phyloP scores from a whole-genome alignment of 768 basidiomycete species.

The Gloeophyllum trabeum region DNA sequence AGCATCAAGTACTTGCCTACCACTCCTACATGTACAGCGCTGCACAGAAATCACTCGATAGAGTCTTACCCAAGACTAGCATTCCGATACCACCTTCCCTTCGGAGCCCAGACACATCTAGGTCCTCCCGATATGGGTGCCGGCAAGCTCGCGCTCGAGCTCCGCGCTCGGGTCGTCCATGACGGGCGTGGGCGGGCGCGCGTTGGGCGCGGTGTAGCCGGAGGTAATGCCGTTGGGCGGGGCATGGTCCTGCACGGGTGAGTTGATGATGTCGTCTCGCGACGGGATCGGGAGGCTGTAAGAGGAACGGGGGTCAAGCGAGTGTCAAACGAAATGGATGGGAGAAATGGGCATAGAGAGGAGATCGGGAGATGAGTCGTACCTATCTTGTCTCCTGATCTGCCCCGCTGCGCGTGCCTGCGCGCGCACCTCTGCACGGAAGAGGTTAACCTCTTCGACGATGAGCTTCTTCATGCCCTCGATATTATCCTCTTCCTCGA shows the following conservation, averaged over 20 bases:
- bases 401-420: conserved; percentile 67
- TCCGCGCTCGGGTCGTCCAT: conserved; percentile 82
- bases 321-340: background rate
- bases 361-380: too few species aligned
- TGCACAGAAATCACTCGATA: too few species aligned
- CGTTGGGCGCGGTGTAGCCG: conserved; percentile 36
- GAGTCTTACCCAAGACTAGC: too few species aligned
- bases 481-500: conserved; percentile 93
- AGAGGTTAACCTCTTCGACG: conserved; percentile 81
- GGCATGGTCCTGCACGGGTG: conserved; percentile 54
- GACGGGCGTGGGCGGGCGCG: conserved; percentile 51
- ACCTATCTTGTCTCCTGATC: conserved; percentile 73
- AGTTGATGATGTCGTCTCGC: conserved; percentile 72
- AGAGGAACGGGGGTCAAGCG: background rate
- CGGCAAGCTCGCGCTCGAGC: conserved; percentile 78
- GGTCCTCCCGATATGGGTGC: conserved; percentile 39
- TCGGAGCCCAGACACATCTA: conserved; percentile 6
- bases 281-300: conserved; percentile 66
- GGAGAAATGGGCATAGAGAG: too few species aligned
- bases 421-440: conserved; percentile 84
- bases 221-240: conserved; percentile 60
- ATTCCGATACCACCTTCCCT: too few species aligned
- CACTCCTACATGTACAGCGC: too few species aligned
- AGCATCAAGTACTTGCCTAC: too few species aligned
- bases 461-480: conserved; percentile 97